Base-by-base conservation (phyloP, 1,139 yeast genomes). In the Kodamaea alishanica region DNA sequence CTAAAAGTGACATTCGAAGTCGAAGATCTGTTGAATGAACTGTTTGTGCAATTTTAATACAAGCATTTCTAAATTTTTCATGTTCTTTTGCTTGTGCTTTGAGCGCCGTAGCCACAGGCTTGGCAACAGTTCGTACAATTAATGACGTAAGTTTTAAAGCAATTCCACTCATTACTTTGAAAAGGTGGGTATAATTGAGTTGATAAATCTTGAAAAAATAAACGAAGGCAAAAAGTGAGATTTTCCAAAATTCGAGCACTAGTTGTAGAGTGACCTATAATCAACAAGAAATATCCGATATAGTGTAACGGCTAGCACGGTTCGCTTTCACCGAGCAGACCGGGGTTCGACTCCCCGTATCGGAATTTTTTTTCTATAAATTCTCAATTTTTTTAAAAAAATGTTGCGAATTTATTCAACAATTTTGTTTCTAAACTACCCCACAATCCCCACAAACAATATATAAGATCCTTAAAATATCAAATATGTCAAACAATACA, bases 261-360 rank as follows among this genome's bases (percentile, higher is more conserved):
- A 8, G 8, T 25, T 25, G 8, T 25, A n/a, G 27, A 25, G n/a
- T 25, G 8, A 25, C 27, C 8, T 8, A 25, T 25, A 8, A 9
- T 26, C 27, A n/a, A 26, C 28, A 10, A 26, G 28, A 15, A 15
- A 15, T 15, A 29, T 78, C 84, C 84, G 84, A 77, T 79, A 73
- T 79, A 75, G 84, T 79, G 84, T 79, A 79, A 78, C 81, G 85
- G 85, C 79, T 79, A 79, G 80, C 84, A 79, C 84, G 82, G 84
- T 77, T 75, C 84, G 81, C 84, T 79, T 76, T 79, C 84, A 79
- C 84, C 81, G 84, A 75, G 83, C 83, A 78, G 72, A 75, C 81
- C 84, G 79, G 84, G 84, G 84, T 79, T 79, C 84, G 81, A 79
- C 81, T 78, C 84, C 84, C 79, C 20, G 20, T 15, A 15, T 15